Evolutionary conservation across 345 rosid species (phyloP).

Genomic region (Punica granatum): DNA sequence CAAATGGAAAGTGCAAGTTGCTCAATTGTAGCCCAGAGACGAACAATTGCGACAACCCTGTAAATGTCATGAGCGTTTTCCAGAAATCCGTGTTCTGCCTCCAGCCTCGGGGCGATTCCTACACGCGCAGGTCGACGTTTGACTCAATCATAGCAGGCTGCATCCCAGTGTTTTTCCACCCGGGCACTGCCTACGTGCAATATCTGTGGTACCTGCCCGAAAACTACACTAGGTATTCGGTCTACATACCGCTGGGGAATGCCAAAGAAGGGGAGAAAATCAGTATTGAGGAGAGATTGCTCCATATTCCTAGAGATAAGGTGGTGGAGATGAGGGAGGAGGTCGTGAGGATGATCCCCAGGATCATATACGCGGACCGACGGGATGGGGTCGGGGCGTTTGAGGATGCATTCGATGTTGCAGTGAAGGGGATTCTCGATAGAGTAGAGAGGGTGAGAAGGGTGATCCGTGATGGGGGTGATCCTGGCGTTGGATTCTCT

Average conservation of each 20-base stretch:
- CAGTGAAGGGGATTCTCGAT: constrained; percentile 50
- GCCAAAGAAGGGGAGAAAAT: constrained; percentile 26
- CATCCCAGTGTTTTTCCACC: constrained; percentile 63
- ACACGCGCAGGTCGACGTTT: constrained; percentile 53
- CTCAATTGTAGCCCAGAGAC: constrained; percentile 47
- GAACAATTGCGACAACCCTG: constrained; percentile 44
- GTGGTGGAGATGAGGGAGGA: constrained; percentile 44
- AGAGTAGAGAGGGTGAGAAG: constrained; percentile 43
- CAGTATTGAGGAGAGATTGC: constrained; percentile 31
- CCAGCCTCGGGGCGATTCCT: constrained; percentile 65
- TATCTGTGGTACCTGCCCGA: constrained; percentile 54
- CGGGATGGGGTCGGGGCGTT: constrained; percentile 16
- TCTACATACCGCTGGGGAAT: constrained; percentile 40
- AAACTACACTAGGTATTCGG: constrained; percentile 37
- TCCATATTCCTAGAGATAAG: constrained; percentile 22
- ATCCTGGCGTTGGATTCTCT: constrained; percentile 53
- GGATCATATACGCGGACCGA: constrained; percentile 42
- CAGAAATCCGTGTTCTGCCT: constrained; percentile 55
- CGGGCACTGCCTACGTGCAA: constrained; percentile 56
- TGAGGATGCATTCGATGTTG: constrained; percentile 55
- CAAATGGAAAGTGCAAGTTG: constrained; percentile 35
- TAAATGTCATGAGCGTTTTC: constrained; percentile 47
- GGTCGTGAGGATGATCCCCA: constrained; percentile 51
- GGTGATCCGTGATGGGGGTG: constrained; percentile 36
- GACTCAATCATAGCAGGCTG: constrained; percentile 58